Conservation (phyloP, 2,329 filamentous ascomycete genomes). For the Fusarium redolens region DNA sequence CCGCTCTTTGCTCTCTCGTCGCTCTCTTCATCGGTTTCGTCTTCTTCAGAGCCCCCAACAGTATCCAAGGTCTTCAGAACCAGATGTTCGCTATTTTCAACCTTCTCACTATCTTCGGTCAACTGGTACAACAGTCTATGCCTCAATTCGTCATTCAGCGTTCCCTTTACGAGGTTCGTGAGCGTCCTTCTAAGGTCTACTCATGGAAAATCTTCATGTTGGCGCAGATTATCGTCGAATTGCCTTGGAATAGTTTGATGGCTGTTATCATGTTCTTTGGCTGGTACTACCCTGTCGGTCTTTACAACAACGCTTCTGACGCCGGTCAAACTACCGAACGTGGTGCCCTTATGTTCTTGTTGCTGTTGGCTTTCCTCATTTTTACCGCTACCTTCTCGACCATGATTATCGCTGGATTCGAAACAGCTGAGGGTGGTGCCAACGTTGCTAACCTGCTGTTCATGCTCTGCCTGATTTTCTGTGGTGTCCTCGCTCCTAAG, state of each 20-base stretch:
- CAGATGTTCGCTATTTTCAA: slow-evolving; percentile 90
- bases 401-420: slow-evolving; percentile 77
- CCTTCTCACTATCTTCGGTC: slow-evolving; percentile 83
- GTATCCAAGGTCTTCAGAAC: slow-evolving; percentile 83
- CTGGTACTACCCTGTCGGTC: slow-evolving; percentile 89
- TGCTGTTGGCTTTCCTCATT: slow-evolving; percentile 79
- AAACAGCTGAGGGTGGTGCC: slow-evolving; percentile 72
- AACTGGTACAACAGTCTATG: slow-evolving; percentile 84
- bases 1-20: slow-evolving; percentile 71
- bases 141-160: slow-evolving; percentile 87
- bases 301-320: slow-evolving; percentile 75
- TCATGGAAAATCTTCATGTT: slow-evolving; percentile 88
- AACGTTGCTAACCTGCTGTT: slow-evolving; percentile 76
- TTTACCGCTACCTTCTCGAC: slow-evolving; percentile 86
- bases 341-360: slow-evolving; percentile 82
- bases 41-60: slow-evolving; percentile 78
- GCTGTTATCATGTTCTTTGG: slow-evolving; percentile 80
- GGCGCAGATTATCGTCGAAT: slow-evolving; percentile 83
- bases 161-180: slow-evolving; percentile 84
- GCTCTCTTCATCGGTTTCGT: slow-evolving; percentile 85
- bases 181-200: slow-evolving; percentile 86
- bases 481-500: slow-evolving; percentile 44
- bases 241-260: slow-evolving; percentile 86
- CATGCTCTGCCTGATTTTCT: slow-evolving; percentile 64
- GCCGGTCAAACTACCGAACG: slow-evolving; percentile 73